These are phyloP conservation scores for Eucalyptus erythrocorys DNA, from an alignment of 345 rosid genomes.

Conservation along the genomic window DNA sequence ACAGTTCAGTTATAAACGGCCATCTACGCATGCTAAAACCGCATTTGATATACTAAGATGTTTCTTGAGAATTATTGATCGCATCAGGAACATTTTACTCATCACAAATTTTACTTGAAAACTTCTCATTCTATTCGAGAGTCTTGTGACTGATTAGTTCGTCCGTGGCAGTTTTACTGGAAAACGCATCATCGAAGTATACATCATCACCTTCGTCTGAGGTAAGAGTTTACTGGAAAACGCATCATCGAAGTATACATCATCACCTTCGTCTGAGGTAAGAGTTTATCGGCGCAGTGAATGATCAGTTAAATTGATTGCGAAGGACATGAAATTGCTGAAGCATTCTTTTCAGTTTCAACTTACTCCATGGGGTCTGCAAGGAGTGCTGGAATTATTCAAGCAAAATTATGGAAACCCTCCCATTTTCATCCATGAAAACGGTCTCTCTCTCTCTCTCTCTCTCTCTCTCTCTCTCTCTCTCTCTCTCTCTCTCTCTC, in stretches of 20 bases:
- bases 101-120: neutral
- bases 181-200: neutral
- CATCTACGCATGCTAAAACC: neutral
- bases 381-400: constrained; percentile 3
- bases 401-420: constrained; percentile 7
- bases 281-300: neutral
- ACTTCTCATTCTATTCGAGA: neutral
- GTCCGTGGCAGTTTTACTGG: neutral
- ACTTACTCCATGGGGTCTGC: neutral
- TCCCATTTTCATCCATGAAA: constrained; percentile 6
- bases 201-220: neutral
- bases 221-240: neutral
- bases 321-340: neutral
- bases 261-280: neutral
- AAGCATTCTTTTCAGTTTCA: neutral
- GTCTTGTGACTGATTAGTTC: neutral
- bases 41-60: neutral
- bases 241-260: neutral
- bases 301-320: neutral
- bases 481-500: too few species aligned
- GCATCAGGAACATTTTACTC: neutral
- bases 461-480: neutral
- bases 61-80: neutral
- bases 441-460: neutral
- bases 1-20: neutral